phyloP scores from a whole-genome alignment of 495 filamentous ascomycete genomes.

The Astrothelium subdiscretum region DNA sequence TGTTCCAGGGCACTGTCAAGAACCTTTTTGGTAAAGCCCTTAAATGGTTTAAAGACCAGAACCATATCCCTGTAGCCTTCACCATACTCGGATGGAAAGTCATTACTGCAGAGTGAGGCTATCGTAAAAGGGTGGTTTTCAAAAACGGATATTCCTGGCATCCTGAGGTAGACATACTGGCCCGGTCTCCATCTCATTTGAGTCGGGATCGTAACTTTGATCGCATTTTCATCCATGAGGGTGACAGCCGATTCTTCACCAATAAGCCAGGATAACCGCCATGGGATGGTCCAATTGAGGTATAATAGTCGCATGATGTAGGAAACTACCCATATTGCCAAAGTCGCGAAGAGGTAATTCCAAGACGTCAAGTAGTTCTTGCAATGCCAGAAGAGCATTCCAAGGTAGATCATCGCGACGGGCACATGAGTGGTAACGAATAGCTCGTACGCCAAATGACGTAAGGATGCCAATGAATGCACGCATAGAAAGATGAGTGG shows the following conservation, averaged over 20 bases:
- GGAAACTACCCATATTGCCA: conserved; percentile 64
- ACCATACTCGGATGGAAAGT: conserved; percentile 81
- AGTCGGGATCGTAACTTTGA: conserved; percentile 88
- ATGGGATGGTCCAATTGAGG: conserved; percentile 78
- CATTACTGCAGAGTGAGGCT: conserved; percentile 72
- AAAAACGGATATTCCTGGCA: conserved; percentile 79
- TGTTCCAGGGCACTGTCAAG: conserved; percentile 65
- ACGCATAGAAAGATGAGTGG: conserved; percentile 73
- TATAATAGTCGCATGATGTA: conserved; percentile 40
- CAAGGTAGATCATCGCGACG: conserved; percentile 67
- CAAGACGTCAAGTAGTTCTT: conserved; percentile 86
- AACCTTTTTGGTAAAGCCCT: conserved; percentile 76
- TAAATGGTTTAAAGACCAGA: conserved; percentile 81
- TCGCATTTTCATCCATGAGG: conserved; percentile 76
- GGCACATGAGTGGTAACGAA: conserved; percentile 77
- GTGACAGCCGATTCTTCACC: conserved; percentile 84
- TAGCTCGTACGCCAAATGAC: conserved; percentile 61
- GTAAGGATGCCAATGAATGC: conserved; percentile 62
- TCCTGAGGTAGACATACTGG: conserved; percentile 87
- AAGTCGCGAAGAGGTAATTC: conserved; percentile 75
- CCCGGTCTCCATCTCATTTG: conserved; percentile 88
- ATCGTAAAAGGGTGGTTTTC: conserved; percentile 96
- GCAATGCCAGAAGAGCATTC: conserved; percentile 89
- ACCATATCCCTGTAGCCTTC: conserved; percentile 78
- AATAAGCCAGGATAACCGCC: conserved; percentile 63